A percentile compares a stretch with the other conserved stretches of the same genome.
These are phyloP conservation scores for Citrullus colocynthis DNA, from an alignment of 306 rosid species.

Conservation along the genomic window DNA sequence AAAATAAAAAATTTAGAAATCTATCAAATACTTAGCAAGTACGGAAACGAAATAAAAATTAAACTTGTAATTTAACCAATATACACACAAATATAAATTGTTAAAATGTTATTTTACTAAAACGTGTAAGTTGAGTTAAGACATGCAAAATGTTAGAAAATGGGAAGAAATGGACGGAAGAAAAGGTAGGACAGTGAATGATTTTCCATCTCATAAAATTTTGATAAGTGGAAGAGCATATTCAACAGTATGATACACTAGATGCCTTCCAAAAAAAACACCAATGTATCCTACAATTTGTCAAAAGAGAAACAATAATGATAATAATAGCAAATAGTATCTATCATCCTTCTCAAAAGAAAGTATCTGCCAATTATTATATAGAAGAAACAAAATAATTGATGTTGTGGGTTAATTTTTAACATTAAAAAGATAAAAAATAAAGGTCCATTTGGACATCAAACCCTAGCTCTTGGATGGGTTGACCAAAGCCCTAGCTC, in stretches of 20 bases:
- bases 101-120: too few species aligned
- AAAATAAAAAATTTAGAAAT: too few species aligned
- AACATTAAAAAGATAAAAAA: not conserved
- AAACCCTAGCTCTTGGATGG: not conserved
- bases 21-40: too few species aligned
- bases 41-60: too few species aligned
- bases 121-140: too few species aligned
- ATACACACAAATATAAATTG: too few species aligned
- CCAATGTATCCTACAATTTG: not conserved
- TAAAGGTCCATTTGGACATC: not conserved
- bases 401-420: not conserved
- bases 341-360: not conserved
- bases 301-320: not conserved
- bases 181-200: not conserved
- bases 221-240: conserved; percentile 7
- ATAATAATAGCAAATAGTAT: not conserved
- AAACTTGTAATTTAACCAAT: too few species aligned
- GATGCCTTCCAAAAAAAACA: not conserved
- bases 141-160: not conserved
- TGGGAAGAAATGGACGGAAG: not conserved
- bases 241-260: not conserved
- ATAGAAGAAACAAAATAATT: not conserved
- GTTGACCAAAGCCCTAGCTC: not conserved
- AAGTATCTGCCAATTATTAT: not conserved
- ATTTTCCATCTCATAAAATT: not conserved